Percentiles rank a stretch among this genome's conserved stretches.
These are phyloP conservation scores for Kwoniella dendrophila DNA, from an alignment of 768 basidiomycete species.

Conservation along the genomic window DNA sequence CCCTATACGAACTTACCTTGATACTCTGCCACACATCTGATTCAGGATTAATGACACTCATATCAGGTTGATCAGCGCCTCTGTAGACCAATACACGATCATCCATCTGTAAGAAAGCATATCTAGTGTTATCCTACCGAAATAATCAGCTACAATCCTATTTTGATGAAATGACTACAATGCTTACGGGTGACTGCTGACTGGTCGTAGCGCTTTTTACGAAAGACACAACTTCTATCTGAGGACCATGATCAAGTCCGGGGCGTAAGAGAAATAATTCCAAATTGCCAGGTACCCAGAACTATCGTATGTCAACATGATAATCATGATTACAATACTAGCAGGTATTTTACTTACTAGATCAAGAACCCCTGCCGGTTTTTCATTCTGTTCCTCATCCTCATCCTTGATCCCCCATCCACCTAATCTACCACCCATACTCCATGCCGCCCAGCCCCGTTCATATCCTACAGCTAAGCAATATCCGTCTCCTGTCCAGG, in stretches of 20 bases:
- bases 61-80: conserved; percentile 94
- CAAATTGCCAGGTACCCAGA: conserved; percentile 91
- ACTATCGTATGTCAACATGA: conserved; percentile 60
- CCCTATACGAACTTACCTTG: conserved; percentile 62
- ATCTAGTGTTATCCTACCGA: conserved; percentile 84
- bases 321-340: neutral
- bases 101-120: conserved; percentile 93
- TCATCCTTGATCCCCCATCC: conserved; percentile 75
- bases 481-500: conserved; percentile 96
- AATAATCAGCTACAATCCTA: conserved; percentile 1
- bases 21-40: conserved; percentile 98
- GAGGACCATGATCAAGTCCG: conserved; percentile 56
- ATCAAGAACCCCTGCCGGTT: conserved; percentile 65
- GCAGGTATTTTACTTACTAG: conserved; percentile 63
- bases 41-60: conserved; percentile 97
- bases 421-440: conserved; percentile 82
- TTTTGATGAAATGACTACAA: neutral
- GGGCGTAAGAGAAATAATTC: conserved; percentile 71
- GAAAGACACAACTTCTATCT: conserved; percentile 84
- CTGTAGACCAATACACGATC: conserved; percentile 90
- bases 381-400: conserved; percentile 63
- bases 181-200: conserved; percentile 84
- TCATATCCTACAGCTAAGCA: conserved; percentile 91
- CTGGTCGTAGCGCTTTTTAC: conserved; percentile 91
- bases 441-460: conserved; percentile 86